Evolutionary conservation across 768 basidiomycete genomes (phyloP), one percentile per base, ranked within the genome.

Genomic region (Nidularia pulvinata): DNA sequence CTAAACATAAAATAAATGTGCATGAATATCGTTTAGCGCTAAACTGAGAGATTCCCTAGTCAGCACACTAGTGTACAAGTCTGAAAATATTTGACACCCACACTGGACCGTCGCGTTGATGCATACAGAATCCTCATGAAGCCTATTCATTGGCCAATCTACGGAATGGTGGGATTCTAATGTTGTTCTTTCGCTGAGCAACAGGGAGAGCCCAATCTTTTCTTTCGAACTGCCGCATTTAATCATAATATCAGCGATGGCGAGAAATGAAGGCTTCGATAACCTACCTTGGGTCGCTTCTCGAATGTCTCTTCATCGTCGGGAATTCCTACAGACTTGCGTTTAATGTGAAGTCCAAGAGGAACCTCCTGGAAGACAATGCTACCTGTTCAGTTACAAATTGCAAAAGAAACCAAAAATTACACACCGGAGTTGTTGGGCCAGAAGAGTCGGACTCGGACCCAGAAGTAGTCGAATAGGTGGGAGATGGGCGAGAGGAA

Each of bases 221-320:
- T n/a, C 57, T 50, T 36, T 52, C 48, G 48, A 59, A 57, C 64
- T 61, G 55, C 35, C n/a, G 7, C 2, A n/a, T 3, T 34, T 10
- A 25, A 34, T 19, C 30, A 32, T 19, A 48, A 9, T 34, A 35
- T 51, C 22, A 43, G 33, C 43, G 45, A 14, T 33, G n/a, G 34
- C 5, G 14, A 50, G 37, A 46, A 22, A 46, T 10, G 44, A 22
- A 22, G 32, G 47, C 25, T 45, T 7, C 13, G 39, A 19, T 33
- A 45, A 50, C 57, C 32, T 48, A 72, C 75, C 66, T 69, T 77
- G n/a, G 73, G 68, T 34, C 75, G 70, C 55, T 77, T 79, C 55
- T 72, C 74, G 32, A 57, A 53, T 30, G 50, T 44, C 10, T 59
- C 57, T 10, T 37, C 42, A 33, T 55, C 48, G 30, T 58, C 60